Percentiles rank a stretch among this genome's conserved stretches.
These are phyloP conservation scores for Naganishia liquefaciens DNA, from an alignment of 1,284 basidiomycete genomes.

Conservation along the genomic window DNA sequence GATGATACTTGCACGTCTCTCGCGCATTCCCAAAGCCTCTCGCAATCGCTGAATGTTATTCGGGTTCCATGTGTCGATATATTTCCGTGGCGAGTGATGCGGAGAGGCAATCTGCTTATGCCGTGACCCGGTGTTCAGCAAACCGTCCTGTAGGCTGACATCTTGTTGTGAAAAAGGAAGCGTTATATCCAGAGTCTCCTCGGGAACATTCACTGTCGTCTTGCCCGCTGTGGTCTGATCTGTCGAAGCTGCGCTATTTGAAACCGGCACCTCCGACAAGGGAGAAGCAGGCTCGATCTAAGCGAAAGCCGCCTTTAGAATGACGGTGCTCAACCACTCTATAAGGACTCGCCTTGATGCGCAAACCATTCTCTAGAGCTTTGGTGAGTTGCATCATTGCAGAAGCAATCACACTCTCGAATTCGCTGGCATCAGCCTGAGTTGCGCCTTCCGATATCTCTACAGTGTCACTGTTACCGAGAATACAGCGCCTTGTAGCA, in stretches of 20 bases:
- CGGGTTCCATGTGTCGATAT: neutral
- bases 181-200: no score
- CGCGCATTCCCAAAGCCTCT: neutral
- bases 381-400: constrained; percentile 15
- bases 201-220: no score
- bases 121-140: no score
- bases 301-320: neutral
- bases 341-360: neutral
- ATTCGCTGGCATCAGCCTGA: constrained; percentile 1
- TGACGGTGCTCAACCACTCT: neutral
- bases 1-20: neutral
- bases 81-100: no score
- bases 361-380: constrained; percentile 2
- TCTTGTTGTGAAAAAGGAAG: no score
- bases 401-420: constrained; percentile 13
- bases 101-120: no score
- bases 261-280: no score
- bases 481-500: neutral
- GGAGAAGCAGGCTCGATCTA: neutral
- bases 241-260: no score
- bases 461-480: neutral
- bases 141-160: no score
- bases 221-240: no score
- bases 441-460: neutral
- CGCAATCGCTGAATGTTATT: constrained; percentile 1